phyloP scores from a whole-genome alignment of 495 filamentous ascomycete genomes.

The Oleoguttula mirabilis region DNA sequence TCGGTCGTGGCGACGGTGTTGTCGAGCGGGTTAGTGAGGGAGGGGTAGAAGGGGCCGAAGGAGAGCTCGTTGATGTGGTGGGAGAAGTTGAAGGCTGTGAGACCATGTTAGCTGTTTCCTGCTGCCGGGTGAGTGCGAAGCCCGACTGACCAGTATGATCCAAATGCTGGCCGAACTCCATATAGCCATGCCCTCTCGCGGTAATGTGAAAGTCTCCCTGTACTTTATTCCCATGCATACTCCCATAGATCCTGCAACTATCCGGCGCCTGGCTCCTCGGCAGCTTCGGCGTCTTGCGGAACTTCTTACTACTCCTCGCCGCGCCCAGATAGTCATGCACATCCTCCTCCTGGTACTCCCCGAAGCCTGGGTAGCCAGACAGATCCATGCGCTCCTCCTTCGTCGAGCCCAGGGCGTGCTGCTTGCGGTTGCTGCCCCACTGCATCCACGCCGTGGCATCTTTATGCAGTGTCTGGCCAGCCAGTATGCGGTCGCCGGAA shows the following conservation, averaged over 20 bases:
- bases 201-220: constrained; percentile 99
- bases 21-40: constrained; percentile 87
- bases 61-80: constrained; percentile 95
- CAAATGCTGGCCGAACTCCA: constrained; percentile 65
- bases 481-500: constrained; percentile 78
- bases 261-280: constrained; percentile 43
- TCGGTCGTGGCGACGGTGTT: constrained; percentile 67
- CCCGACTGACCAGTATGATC: constrained; percentile 59
- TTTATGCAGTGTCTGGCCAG: constrained; percentile 56
- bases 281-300: constrained; percentile 56
- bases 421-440: constrained; percentile 51
- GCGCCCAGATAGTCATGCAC: constrained; percentile 60
- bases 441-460: constrained; percentile 70
- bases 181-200: constrained; percentile 86
- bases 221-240: constrained; percentile 84
- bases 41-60: constrained; percentile 90
- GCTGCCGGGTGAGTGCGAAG: too few species aligned
- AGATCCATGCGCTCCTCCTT: constrained; percentile 21
- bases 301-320: constrained; percentile 52
- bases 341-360: constrained; percentile 49
- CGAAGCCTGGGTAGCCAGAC: constrained; percentile 6
- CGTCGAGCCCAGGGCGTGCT: constrained; percentile 52
- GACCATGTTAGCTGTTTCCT: constrained; percentile 1
- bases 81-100: constrained; percentile 86
- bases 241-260: constrained; percentile 79